These are phyloP conservation scores for Fomitopsis schrenkii DNA, from an alignment of 1,284 basidiomycete species.

Conservation along the genomic window DNA sequence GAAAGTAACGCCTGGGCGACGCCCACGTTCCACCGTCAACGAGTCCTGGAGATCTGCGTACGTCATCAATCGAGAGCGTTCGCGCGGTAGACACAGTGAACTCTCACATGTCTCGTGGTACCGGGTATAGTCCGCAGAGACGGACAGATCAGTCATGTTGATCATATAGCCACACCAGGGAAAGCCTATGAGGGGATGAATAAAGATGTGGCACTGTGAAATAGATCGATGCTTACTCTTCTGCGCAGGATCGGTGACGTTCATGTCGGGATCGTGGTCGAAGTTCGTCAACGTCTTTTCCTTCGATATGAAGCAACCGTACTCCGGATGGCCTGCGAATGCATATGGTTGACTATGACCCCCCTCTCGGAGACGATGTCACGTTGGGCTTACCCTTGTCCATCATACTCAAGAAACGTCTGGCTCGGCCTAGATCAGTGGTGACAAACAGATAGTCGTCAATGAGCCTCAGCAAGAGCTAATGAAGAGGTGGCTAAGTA, in stretches of 20 bases:
- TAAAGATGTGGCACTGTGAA: not conserved
- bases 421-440: conserved; percentile 60
- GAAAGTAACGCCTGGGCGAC: conserved; percentile 55
- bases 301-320: conserved; percentile 86
- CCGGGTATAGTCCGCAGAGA: conserved; percentile 72
- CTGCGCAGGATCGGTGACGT: conserved; percentile 45
- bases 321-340: conserved; percentile 76
- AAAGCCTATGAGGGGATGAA: conserved; percentile 50
- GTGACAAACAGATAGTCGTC: conserved; percentile 95
- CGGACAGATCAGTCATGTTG: conserved; percentile 68
- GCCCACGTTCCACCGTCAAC: conserved; percentile 60
- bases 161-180: conserved; percentile 90
- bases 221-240: conserved; percentile 33
- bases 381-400: conserved; percentile 46
- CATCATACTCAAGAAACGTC: conserved; percentile 77
- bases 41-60: conserved; percentile 52
- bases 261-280: conserved; percentile 58
- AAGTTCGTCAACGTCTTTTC: conserved; percentile 92
- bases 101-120: conserved; percentile 55
- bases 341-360: not conserved
- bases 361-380: not conserved
- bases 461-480: conserved; percentile 82
- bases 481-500: not conserved
- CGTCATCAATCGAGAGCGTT: not conserved
- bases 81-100: not conserved